phyloP scores from a whole-genome alignment of 2,329 filamentous ascomycete genomes.

The Didymella exigua region DNA sequence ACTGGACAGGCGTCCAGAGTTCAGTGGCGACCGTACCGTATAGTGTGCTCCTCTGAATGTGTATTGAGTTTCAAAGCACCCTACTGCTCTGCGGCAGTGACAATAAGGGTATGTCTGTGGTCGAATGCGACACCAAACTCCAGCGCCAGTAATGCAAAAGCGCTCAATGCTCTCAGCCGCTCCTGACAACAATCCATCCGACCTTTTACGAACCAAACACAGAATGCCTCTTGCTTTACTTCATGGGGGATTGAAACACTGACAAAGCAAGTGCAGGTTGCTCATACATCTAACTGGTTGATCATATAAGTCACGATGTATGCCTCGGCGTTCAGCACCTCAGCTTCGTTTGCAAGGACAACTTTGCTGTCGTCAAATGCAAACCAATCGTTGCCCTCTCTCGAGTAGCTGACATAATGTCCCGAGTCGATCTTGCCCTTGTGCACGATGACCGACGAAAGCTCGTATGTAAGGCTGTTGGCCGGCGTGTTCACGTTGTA shows the following conservation, averaged over 20 bases:
- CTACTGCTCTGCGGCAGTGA: background rate
- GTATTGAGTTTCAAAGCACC: background rate
- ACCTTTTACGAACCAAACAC: background rate
- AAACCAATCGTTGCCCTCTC: conserved; percentile 88
- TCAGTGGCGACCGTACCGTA: background rate
- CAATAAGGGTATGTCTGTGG: background rate
- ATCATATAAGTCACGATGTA: conserved; percentile 83
- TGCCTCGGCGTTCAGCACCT: conserved; percentile 84
- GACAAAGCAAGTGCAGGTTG: background rate
- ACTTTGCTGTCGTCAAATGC: conserved; percentile 96
- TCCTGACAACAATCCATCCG: background rate
- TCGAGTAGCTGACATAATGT: conserved; percentile 88
- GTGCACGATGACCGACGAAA: conserved; percentile 89
- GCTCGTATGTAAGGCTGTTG: conserved; percentile 76
- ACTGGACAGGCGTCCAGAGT: too few relatives aligned
- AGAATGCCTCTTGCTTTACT: background rate
- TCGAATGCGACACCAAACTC: background rate
- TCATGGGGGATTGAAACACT: background rate
- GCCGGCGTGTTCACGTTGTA: conserved; percentile 41
- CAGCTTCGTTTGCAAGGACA: conserved; percentile 78
- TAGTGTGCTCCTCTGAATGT: background rate
- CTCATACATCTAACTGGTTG: conserved; percentile 38
- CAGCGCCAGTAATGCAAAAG: background rate
- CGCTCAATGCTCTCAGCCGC: background rate
- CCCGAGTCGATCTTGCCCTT: conserved; percentile 92